Evolutionary conservation across 2,329 filamentous ascomycete species (phyloP), one percentile per base, ranked within the genome.

Genomic region (Aspergillus aculeatus): DNA sequence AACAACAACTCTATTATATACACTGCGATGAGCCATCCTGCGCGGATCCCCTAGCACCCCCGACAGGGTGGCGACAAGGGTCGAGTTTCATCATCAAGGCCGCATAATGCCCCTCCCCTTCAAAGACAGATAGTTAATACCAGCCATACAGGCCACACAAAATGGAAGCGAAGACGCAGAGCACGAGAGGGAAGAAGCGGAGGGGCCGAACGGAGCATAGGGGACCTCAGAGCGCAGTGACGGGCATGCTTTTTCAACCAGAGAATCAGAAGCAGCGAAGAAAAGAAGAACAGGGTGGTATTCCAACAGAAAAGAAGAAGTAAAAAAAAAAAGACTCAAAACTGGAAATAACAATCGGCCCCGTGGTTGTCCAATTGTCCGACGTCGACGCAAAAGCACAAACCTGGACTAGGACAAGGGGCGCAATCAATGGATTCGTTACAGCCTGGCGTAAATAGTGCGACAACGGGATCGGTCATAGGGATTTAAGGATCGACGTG

Each of bases 1-100:
- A 65, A 58, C 38, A 35, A 35, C 32, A 19, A 65, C 62, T 71
- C 70, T 72, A 72, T 65, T 72, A 71, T 72, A 68, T 72, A 71
- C 70, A 71, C 67, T 64, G 68, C 66, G 62, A 63, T 57, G 65
- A 44, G 38, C 66, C 64, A 68, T 66, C 60, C 67, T 63, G 60
- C 65, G 65, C 65, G n/a, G 16, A 65, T 12, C 11, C 63, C 61
- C 60, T 64, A 65, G 63, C 67, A 64, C 67, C 14, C 16, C 66
- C 60, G 60, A 64, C 55, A 58, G 63, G 62, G 58, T 58, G 64
- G 12, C 12, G 11, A 16, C 11, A 41, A 14, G 5, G 14, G 14
- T 16, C 35, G 14, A 41, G 35, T 41, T 10, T 41, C 35, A 19
- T 44, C 38, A 19, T 44, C 38, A 44, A 5, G 16, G 38, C 63